Evolutionary conservation across 768 basidiomycete species (phyloP).

Genomic region (Leccinum disarticulatum): DNA sequence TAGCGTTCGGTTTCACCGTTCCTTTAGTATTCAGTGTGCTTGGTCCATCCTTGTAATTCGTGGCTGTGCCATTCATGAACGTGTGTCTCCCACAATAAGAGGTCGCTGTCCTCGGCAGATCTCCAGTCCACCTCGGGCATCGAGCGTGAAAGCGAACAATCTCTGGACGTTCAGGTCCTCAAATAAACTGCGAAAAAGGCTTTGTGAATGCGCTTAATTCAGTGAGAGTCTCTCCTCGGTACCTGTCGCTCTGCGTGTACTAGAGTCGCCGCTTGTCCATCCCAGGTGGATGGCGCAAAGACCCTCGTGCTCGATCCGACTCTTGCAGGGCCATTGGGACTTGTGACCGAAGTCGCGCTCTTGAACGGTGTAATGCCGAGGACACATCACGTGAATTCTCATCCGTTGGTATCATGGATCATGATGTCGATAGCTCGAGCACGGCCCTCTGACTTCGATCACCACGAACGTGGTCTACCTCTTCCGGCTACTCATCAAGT

Average conservation of each 20-base stretch:
- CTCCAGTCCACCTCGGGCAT: conserved; percentile 34
- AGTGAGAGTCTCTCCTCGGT: conserved; percentile 35
- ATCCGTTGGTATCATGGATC: conserved; percentile 53
- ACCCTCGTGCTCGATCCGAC: conserved; percentile 91
- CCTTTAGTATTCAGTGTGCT: background rate
- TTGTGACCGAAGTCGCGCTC: too few relatives aligned
- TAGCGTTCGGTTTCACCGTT: background rate
- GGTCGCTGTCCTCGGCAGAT: conserved; percentile 34
- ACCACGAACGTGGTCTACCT: conserved; percentile 93
- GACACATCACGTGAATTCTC: background rate
- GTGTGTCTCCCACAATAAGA: conserved; percentile 14
- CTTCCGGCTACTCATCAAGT: conserved; percentile 81
- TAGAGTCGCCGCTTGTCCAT: conserved; percentile 4
- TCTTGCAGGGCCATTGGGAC: conserved; percentile 85
- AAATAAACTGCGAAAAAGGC: conserved; percentile 77
- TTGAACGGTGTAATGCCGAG: too few relatives aligned
- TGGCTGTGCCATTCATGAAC: conserved; percentile 26
- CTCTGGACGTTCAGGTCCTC: conserved; percentile 61
- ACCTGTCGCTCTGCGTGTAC: background rate
- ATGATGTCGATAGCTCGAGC: conserved; percentile 97
- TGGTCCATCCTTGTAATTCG: conserved; percentile 15
- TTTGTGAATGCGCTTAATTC: conserved; percentile 89
- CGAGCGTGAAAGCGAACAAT: conserved; percentile 37
- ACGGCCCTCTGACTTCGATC: conserved; percentile 76
- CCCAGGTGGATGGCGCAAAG: conserved; percentile 68